phyloP scores from a whole-genome alignment of 805 yeast species.

The Crinitomyces ghanaensis region DNA sequence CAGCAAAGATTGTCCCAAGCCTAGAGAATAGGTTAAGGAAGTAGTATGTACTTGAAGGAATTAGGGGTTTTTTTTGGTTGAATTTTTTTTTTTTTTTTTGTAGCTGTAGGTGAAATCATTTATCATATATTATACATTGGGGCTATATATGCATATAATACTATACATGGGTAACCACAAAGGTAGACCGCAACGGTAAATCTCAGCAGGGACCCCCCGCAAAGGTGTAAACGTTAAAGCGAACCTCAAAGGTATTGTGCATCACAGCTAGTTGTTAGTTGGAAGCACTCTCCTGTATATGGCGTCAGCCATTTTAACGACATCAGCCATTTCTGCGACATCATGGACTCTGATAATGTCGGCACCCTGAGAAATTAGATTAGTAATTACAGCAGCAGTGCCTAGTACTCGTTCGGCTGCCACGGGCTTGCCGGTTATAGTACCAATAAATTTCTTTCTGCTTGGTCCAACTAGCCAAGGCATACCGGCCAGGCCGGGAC shows the following conservation, averaged over 20 bases:
- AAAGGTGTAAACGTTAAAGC: too few relatives aligned
- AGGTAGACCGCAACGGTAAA: too few relatives aligned
- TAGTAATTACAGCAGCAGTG: slow-evolving; percentile 63
- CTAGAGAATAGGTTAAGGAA: too few relatives aligned
- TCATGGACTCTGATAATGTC: slow-evolving; percentile 89
- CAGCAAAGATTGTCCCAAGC: slow-evolving; percentile 53
- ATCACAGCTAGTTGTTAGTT: too few relatives aligned
- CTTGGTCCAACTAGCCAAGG: slow-evolving; percentile 81
- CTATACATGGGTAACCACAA: not conserved
- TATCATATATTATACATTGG: too few relatives aligned
- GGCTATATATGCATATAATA: not conserved
- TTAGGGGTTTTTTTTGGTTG: too few relatives aligned
- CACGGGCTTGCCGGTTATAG: slow-evolving; percentile 43
- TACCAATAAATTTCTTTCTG: slow-evolving; percentile 77
- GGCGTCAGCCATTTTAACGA: slow-evolving; percentile 59
- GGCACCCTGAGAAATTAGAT: slow-evolving; percentile 60
- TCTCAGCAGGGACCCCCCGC: too few relatives aligned
- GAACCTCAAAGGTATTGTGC: too few relatives aligned
- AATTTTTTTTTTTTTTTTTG: too few relatives aligned
- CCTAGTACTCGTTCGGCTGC: slow-evolving; percentile 61
- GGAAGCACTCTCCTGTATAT: slow-evolving; percentile 34
- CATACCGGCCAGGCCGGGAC: slow-evolving; percentile 30
- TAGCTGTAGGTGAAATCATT: too few relatives aligned
- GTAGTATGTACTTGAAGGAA: too few relatives aligned
- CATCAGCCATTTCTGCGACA: slow-evolving; percentile 46